Evolutionary conservation across 331 rosid species (phyloP), one percentile per base, ranked within the genome.

Genomic region (Acacia pycnantha): DNA sequence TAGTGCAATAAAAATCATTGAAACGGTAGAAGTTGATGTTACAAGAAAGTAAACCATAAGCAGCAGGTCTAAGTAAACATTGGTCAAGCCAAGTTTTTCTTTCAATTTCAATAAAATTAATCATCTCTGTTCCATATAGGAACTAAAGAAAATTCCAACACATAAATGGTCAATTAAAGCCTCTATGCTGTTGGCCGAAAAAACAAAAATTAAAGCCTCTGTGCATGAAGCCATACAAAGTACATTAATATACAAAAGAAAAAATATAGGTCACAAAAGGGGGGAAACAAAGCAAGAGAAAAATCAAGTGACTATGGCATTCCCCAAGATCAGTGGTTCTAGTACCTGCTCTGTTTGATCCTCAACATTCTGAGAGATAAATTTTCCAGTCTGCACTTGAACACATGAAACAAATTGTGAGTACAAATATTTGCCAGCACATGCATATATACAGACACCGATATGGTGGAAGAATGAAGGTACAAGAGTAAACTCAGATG

Each of bases 271-370:
- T 56, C 9, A n/a, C 29, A 22, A n/a, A n/a, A 56, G 22, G 31
- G 29, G 61, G 61, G 6, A 19, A 4, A 22, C 11, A 2, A 56
- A 56, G 16, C 21, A 81, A 16, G 29, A 48, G 70, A 37, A 43
- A 24, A 74, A 71, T 50, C 53, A 73, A 43, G 3, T 8, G 69
- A n/a, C 74, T 48, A 73, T 56, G 21, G 16, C 21, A 67, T 58
- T 58, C 46, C 33, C 11, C 27, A 24, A 53, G 31, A 61, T 33
- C 33, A 80, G 46, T 16, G 31, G 10, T 59, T 70, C 2, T 62
- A 29, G 27, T 84, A 89, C 98, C 98, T 94, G 98, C 88, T 90
- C 97, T 10, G 98, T 91, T 84, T 92, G 97, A 74, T 80, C 94
- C 84, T 89, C 95, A 82, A 94, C 93, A 82, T 82, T 70, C 56